These are phyloP conservation scores for Corrigiola litoralis DNA, from an alignment of 179 eudicot species.

Conservation along the genomic window DNA sequence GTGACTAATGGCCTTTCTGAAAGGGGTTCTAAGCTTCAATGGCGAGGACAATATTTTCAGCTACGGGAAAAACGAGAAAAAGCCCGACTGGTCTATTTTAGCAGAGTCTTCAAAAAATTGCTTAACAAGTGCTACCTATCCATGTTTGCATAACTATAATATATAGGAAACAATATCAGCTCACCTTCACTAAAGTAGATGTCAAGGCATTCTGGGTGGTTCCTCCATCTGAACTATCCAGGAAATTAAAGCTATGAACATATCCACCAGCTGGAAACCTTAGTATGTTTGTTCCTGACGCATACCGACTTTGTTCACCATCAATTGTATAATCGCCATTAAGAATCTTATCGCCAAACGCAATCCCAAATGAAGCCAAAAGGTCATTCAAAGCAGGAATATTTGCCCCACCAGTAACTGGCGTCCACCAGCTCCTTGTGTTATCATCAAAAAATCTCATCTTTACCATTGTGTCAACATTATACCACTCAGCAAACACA, in stretches of 20 bases:
- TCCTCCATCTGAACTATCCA: conserved; percentile 80
- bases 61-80: neutral
- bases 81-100: too few relatives aligned
- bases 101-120: neutral
- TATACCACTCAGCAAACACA: conserved; percentile 96
- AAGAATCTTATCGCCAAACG: conserved; percentile 91
- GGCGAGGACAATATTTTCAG: too few relatives aligned
- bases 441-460: conserved; percentile 97
- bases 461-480: conserved; percentile 89
- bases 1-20: too few relatives aligned
- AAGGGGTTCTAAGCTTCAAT: neutral
- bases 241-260: conserved; percentile 81
- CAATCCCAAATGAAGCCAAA: conserved; percentile 89
- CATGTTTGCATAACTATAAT: neutral
- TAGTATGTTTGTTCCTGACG: conserved; percentile 84
- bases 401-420: conserved; percentile 91
- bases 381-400: conserved; percentile 92
- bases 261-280: conserved; percentile 91
- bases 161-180: conserved; percentile 3
- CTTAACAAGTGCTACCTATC: neutral
- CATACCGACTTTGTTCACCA: conserved; percentile 86
- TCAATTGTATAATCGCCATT: conserved; percentile 84
- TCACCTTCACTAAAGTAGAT: conserved; percentile 60
- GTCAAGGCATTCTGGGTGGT: conserved; percentile 68
- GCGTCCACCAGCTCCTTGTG: conserved; percentile 99